These are phyloP conservation scores for Talaromyces sp. DNA, from an alignment of 2,329 filamentous ascomycete genomes.

Conservation along the genomic window DNA sequence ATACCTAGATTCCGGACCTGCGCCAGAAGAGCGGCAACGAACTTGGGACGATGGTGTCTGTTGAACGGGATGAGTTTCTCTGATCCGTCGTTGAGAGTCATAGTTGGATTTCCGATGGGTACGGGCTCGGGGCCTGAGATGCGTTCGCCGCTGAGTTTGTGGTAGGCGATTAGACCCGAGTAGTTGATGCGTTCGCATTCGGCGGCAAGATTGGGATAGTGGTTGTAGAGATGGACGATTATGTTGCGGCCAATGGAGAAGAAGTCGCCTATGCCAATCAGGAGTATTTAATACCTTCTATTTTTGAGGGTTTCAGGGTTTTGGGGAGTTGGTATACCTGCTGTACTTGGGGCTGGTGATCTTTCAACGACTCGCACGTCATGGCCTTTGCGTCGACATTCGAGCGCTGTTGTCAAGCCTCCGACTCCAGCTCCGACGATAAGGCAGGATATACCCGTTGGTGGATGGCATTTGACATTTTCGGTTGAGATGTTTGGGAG, in stretches of 20 bases:
- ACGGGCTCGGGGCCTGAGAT: conserved; percentile 20
- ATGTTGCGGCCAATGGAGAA: conserved; percentile 21
- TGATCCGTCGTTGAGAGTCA: conserved; percentile 11
- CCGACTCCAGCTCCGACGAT: conserved; percentile 29
- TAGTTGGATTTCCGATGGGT: conserved; percentile 2
- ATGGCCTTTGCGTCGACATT: conserved; percentile 30
- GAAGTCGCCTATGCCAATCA: conserved; percentile 21
- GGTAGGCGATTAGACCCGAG: conserved; percentile 18
- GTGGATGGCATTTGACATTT: conserved; percentile 11
- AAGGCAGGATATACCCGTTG: conserved; percentile 22
- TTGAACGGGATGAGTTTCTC: conserved; percentile 10
- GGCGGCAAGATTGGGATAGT: conserved; percentile 22
- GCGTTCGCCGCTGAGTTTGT: conserved; percentile 23
- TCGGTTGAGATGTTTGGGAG: not conserved
- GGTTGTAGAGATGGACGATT: conserved; percentile 18
- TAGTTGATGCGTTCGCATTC: conserved; percentile 19
- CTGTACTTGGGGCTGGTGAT: not conserved
- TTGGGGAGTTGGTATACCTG: not conserved
- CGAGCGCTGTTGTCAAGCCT: conserved; percentile 26
- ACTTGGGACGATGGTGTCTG: conserved; percentile 22
- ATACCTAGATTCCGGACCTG: conserved; percentile 22
- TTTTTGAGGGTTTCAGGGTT: not conserved
- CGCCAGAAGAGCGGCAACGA: conserved; percentile 20
- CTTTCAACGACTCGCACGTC: conserved; percentile 27
- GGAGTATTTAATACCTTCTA: not conserved